These are phyloP conservation scores for Daldinia childiae DNA, from an alignment of 495 filamentous ascomycete species.

Conservation along the genomic window DNA sequence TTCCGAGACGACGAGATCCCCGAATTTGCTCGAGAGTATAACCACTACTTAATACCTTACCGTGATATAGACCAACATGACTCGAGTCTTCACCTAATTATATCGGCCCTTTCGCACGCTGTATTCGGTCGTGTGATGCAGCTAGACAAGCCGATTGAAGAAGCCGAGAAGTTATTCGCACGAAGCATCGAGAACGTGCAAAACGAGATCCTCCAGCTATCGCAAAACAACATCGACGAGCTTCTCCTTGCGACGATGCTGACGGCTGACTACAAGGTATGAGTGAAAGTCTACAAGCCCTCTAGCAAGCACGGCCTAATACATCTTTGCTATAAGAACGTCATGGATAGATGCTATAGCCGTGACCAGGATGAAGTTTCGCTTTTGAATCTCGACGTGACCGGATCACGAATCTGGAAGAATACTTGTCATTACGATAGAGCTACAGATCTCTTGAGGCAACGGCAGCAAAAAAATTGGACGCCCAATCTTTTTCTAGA, in stretches of 20 bases:
- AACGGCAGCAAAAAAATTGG: constrained; percentile 37
- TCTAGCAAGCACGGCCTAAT: not conserved
- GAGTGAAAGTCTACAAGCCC: not conserved
- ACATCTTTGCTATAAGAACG: constrained; percentile 11
- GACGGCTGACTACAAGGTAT: constrained; percentile 46
- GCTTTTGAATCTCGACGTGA: constrained; percentile 13
- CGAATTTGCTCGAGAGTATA: constrained; percentile 38
- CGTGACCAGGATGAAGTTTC: not conserved
- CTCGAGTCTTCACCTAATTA: constrained; percentile 45
- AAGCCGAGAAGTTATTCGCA: constrained; percentile 34
- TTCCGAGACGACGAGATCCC: constrained; percentile 29
- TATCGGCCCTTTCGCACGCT: constrained; percentile 46
- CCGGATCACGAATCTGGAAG: constrained; percentile 38
- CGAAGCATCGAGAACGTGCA: constrained; percentile 26
- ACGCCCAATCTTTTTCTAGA: constrained; percentile 41
- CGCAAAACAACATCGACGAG: constrained; percentile 44
- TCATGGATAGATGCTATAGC: constrained; percentile 6
- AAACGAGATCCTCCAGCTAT: constrained; percentile 12
- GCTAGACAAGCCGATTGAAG: constrained; percentile 18
- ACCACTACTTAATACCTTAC: constrained; percentile 34
- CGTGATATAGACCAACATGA: constrained; percentile 21
- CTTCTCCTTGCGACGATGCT: constrained; percentile 47
- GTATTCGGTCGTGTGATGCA: constrained; percentile 40
- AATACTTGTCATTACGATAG: constrained; percentile 40
- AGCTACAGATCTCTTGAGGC: constrained; percentile 40